These are phyloP conservation scores for Fusarium penzigii DNA, from an alignment of 2,329 filamentous ascomycete species.

Conservation along the genomic window DNA sequence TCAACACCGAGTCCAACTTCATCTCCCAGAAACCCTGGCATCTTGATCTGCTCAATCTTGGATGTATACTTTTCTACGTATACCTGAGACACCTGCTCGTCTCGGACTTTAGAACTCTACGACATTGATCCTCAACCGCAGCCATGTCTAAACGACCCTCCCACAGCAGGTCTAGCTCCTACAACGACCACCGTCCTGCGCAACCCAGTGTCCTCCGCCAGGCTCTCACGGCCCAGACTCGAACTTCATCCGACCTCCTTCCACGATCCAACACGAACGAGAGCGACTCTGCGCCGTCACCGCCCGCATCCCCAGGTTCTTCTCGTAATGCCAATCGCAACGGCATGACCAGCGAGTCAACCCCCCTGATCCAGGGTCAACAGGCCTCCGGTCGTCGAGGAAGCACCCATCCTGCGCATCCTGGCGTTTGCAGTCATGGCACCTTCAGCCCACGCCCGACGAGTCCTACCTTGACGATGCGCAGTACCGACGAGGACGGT, in stretches of 20 bases:
- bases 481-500: conserved; percentile 32
- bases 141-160: conserved; percentile 30
- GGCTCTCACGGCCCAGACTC: conserved; percentile 39
- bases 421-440: conserved; percentile 66
- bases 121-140: conserved; percentile 2
- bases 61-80: too few relatives aligned
- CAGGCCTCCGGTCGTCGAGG: conserved; percentile 24
- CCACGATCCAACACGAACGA: too few relatives aligned
- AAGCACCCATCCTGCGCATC: conserved; percentile 38
- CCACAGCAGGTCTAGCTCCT: conserved; percentile 32
- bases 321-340: conserved; percentile 17
- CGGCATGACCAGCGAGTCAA: conserved; percentile 46
- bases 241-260: conserved; percentile 10
- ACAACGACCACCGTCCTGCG: conserved; percentile 40
- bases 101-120: background rate
- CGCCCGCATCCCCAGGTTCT: conserved; percentile 24
- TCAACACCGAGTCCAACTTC: conserved; percentile 12
- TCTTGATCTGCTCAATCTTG: too few relatives aligned
- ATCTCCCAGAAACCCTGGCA: too few relatives aligned
- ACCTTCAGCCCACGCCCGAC: conserved; percentile 71
- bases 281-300: conserved; percentile 4
- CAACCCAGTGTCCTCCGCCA: conserved; percentile 50
- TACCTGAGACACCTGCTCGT: too few relatives aligned
- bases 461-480: conserved; percentile 44
- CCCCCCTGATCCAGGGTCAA: conserved; percentile 46